Base-by-base conservation (phyloP, 73 alveolate genomes). In the Tetrahymena thermophila region DNA sequence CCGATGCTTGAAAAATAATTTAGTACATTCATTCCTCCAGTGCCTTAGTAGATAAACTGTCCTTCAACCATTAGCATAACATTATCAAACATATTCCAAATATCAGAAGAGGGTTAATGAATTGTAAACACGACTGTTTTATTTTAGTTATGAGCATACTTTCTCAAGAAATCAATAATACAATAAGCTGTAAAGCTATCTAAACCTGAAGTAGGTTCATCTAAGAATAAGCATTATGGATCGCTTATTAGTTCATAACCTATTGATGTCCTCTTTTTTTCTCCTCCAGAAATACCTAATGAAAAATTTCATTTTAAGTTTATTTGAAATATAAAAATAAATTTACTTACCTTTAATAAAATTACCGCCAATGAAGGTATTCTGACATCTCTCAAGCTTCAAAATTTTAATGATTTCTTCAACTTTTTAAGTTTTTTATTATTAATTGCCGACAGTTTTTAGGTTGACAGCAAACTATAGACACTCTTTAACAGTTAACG, bases 21-120 rank as follows among this genome's bases (percentile, higher is more conserved):
- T 35, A 85, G 4, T 10, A 85, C 44, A 28, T 85, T 71, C 42
- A 35, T 93, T 93, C 50, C 38, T 31, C 94, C n/a, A 43, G 84
- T 35, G 0, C 97, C 97, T 43, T 96, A 34, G 84, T 95, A 96
- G 19, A 96, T 95, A 28, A 96, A 50, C 50, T 35, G 37, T 10
- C 98, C 98, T 23, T 96, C 95, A 43, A 93, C 94, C 13, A 96
- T 43, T 23, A 96, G 97, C 98, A 96, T 94, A 42, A 96, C 44
- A 35, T 94, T 44, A 93, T 96, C 98, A 93, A 96, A 96, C 55
- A 94, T 95, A 84, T 23, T 25, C 84, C 58, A 96, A 96, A 96
- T 96, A 42, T 96, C 98, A 17, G 97, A 43, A 17, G 94, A 85
- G 17, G 98, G 98, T 31, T 94, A 58, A 93, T 96, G 98, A 4